Evolutionary conservation across 1,284 basidiomycete genomes (phyloP), one percentile per base, ranked within the genome.

Genomic region (Heterobasidion irregulare): DNA sequence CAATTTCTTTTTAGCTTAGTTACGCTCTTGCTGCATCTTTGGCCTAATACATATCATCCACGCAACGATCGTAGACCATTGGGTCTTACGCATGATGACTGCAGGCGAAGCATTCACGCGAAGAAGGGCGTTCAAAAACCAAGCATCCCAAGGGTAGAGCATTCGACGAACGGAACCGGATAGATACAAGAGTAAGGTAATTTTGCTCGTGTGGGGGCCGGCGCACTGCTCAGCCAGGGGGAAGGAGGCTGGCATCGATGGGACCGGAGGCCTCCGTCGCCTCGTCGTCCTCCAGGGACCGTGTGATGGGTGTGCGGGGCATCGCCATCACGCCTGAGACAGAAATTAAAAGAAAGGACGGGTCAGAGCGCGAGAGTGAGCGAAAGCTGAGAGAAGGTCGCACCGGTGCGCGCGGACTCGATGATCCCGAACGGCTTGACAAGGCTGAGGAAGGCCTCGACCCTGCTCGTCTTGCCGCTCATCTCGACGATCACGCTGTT

Each of bases 401-500:
- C 61, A 93, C 94, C 95, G 47, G 93, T 94, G 53, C 94, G 75
- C 18, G 94, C 92, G 49, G 92, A 89, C 73, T 98, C 94, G 55
- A 98, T 78, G 56, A 98, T 61, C 48, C 97, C 97, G 67, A 96
- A 99, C 6, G 96, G 96, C 68, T 94, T 87, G 62, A 99, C 76
- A 49, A 99, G 76, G 62, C 83, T 87, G 64, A 99, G 75, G 77
- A 99, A 98, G 16, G 94, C 93, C 66, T 99, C 92, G 52, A 98
- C 91, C 46, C 96, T 79, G 47, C 78, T 76, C 53, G 91, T 93
- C 78, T 99, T 99, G 52, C 90, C 97, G 19, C 89, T 89, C 70
- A 98, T 75, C 76, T 99, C 96, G 50, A 99, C 91, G 60, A 98
- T 98, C 50, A 96, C 86, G 66, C 87, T 90, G 65, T 96, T 86